Base-by-base conservation (phyloP, 2,329 filamentous ascomycete genomes). In the Raffaelea albimanens region DNA sequence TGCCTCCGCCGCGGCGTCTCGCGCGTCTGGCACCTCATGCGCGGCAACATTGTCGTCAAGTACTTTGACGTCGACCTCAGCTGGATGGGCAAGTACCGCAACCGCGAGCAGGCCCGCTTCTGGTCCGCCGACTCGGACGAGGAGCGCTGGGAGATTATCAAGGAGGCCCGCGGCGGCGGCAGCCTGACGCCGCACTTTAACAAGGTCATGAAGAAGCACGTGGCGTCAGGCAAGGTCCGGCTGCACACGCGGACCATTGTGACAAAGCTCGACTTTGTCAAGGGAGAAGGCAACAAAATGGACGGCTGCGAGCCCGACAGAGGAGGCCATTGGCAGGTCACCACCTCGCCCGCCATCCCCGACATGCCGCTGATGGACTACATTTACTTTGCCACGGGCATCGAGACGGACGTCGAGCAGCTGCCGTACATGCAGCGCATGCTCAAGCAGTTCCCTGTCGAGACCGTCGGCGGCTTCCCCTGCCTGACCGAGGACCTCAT, bases 11-110 rank as follows among this genome's bases (percentile, higher is more conserved):
- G 71, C 21, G 83, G 84, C 0, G 80, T 87, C 1, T 72, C 68
- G 1, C 83, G 80, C 52, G 80, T 90, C 0, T 85, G 75, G 69
- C 76, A 85, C 45, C 58, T 91, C 22, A 81, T 89, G 75, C 73
- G 87, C 0, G 70, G 75, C 0, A 64, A 68, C 0, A 56, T 45
- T 19, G 67, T 69, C 55, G 73, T 87, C 44, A 91, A 91, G 63
- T 81, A 83, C 50, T 91, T 91, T 54, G 87, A 91, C 56, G 74
- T 91, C 21, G 78, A 82, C 48, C 70, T 91, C 2, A 73, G 77
- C 43, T 93, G 87, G 87, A 84, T 91, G 62, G 84, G 83, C 10
- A 91, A 91, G 60, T 91, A 85, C 62, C 80, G 82, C 48, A 91
- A 91, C 59, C 76, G 80, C 46, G 80, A 86, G 55, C 85, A 90